Evolutionary conservation across 129 eudicot species (phyloP).

Genomic region (Flaveria ramosissima): DNA sequence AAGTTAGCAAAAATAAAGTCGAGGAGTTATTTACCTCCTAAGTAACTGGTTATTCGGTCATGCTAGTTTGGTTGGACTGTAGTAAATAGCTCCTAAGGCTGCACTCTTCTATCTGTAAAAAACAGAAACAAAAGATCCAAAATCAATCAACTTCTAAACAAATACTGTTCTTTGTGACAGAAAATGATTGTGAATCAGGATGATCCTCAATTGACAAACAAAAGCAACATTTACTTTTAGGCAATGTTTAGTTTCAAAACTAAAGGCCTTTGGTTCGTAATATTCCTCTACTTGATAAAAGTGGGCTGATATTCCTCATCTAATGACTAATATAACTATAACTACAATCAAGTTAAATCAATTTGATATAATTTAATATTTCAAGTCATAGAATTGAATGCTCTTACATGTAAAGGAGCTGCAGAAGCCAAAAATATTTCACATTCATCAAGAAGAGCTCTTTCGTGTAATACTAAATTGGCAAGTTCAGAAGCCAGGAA

Average conservation of each 20-base stretch:
- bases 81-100: conserved; percentile 75
- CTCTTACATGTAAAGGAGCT: conserved; percentile 63
- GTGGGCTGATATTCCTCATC: background rate
- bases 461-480: conserved; percentile 64
- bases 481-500: conserved; percentile 73
- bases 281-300: background rate
- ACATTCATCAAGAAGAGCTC: conserved; percentile 86
- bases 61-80: conserved; percentile 52
- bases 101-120: conserved; percentile 63
- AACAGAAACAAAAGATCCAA: background rate
- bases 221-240: background rate
- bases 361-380: conserved; percentile 14
- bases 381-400: background rate
- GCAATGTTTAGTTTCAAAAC: background rate
- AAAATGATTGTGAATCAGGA: no score
- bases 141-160: background rate
- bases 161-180: background rate
- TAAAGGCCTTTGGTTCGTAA: background rate
- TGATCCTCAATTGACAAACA: no score
- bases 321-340: background rate
- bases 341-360: background rate
- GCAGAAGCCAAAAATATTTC: conserved; percentile 62
- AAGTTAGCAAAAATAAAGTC: background rate
- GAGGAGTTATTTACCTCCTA: conserved; percentile 24
- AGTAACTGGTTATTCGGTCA: conserved; percentile 28